These are phyloP conservation scores for Zymoseptoria tritici DNA, from an alignment of 2,329 filamentous ascomycete species.

Conservation along the genomic window DNA sequence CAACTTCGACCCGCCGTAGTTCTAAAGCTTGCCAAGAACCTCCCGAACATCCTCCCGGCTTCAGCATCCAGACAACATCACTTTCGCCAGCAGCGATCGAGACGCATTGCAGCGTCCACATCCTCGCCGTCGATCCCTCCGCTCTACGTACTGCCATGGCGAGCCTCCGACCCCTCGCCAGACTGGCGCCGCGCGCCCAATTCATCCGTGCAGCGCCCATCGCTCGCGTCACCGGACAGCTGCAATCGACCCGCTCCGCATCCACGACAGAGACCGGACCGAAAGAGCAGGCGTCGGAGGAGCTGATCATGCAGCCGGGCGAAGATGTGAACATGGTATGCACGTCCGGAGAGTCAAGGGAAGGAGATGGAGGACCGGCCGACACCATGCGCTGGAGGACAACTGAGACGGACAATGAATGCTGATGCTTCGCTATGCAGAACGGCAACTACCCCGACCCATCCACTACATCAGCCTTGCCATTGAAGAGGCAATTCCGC, in stretches of 20 bases:
- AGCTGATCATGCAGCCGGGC: conserved; percentile 14
- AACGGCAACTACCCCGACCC: conserved; percentile 82
- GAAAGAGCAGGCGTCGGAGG: conserved; percentile 24
- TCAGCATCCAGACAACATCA: too few relatives aligned
- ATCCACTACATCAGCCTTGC: conserved; percentile 37
- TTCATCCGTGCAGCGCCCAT: conserved; percentile 17
- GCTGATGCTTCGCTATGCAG: conserved; percentile 37
- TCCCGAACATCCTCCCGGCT: too few relatives aligned
- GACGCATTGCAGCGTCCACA: neutral
- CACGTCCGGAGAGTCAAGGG: neutral
- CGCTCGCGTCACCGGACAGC: conserved; percentile 13
- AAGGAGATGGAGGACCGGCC: neutral
- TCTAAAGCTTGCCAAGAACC: too few relatives aligned
- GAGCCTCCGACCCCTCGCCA: conserved; percentile 18
- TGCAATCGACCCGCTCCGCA: conserved; percentile 1
- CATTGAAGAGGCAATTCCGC: conserved; percentile 81
- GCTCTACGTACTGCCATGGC: conserved; percentile 17
- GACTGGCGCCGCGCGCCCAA: conserved; percentile 25
- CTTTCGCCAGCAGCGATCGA: neutral
- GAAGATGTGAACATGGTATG: conserved; percentile 29
- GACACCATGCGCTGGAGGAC: neutral
- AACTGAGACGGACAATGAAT: neutral
- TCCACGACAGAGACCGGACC: conserved; percentile 7
- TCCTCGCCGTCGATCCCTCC: neutral
- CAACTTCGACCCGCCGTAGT: too few relatives aligned